Conservation (phyloP, 2,329 filamentous ascomycete species). For the Fusarium subtropicale region DNA sequence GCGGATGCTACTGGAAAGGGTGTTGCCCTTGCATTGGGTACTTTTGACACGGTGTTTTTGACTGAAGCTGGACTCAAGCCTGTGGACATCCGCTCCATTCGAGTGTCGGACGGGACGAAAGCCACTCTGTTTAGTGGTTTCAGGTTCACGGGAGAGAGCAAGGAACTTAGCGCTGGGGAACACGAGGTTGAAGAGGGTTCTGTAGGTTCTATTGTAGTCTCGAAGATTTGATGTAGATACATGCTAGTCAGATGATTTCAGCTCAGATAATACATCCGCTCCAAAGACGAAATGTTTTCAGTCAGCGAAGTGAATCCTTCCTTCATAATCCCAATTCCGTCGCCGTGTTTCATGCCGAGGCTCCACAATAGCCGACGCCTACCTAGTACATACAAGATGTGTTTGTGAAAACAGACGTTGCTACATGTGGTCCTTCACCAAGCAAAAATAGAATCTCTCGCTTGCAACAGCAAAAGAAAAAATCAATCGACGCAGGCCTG, state of each 20-base stretch:
- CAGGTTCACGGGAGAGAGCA: neutral
- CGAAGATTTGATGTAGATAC: neutral
- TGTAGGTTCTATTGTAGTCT: neutral
- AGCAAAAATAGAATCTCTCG: neutral
- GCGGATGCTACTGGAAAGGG: neutral
- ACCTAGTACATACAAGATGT: too few relatives aligned
- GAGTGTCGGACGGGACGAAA: neutral
- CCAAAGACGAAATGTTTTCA: too few relatives aligned
- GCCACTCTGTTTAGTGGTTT: neutral
- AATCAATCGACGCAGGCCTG: constrained; percentile 30
- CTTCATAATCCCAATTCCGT: too few relatives aligned
- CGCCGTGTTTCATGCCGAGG: too few relatives aligned
- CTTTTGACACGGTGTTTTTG: constrained; percentile 10
- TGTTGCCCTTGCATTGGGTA: constrained; percentile 1
- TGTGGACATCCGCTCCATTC: neutral
- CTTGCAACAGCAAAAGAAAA: neutral
- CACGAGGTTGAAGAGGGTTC: neutral
- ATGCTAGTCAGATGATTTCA: neutral
- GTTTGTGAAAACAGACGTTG: too few relatives aligned
- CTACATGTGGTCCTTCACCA: too few relatives aligned
- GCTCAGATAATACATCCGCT: neutral
- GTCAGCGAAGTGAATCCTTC: too few relatives aligned
- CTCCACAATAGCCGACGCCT: too few relatives aligned
- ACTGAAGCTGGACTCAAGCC: constrained; percentile 7
- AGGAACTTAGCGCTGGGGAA: neutral